Conservation (phyloP, 768 basidiomycete species). For the Cystobasidium ongulense region DNA sequence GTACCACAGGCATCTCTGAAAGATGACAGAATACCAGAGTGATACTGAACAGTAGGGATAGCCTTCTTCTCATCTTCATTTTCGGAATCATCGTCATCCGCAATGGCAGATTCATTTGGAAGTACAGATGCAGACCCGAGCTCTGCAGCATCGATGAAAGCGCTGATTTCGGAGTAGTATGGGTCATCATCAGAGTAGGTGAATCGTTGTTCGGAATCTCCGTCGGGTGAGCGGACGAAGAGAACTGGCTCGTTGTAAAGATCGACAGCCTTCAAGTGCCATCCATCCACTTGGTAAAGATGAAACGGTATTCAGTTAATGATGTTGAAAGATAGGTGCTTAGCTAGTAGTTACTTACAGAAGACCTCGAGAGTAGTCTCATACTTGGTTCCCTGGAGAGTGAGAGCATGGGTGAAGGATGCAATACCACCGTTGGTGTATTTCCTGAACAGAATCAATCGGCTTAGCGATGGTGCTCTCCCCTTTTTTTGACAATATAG, state of each 20-base stretch:
- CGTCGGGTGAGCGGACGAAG: constrained; percentile 56
- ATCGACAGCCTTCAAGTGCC: constrained; percentile 55
- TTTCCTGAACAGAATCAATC: constrained; percentile 50
- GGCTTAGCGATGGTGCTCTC: background rate
- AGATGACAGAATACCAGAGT: constrained; percentile 26
- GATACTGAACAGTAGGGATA: background rate
- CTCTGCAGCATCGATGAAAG: constrained; percentile 41
- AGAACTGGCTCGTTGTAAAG: constrained; percentile 88
- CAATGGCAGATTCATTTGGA: constrained; percentile 36
- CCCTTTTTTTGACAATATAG: background rate
- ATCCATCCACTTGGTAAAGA: constrained; percentile 65
- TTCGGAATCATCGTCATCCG: constrained; percentile 38
- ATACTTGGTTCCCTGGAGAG: constrained; percentile 64
- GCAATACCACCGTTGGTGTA: constrained; percentile 92
- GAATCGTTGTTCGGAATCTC: constrained; percentile 39
- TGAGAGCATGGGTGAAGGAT: constrained; percentile 77
- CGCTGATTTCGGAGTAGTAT: constrained; percentile 35
- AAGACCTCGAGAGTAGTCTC: constrained; percentile 40
- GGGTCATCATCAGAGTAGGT: constrained; percentile 32
- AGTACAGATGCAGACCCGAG: background rate
- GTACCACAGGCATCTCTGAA: constrained; percentile 40
- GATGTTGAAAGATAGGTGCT: too few relatives aligned
- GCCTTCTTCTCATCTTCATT: background rate
- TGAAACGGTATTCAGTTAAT: background rate
- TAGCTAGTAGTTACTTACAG: background rate